Evolutionary conservation across 2,329 filamentous ascomycete genomes (phyloP), one percentile per base, ranked within the genome.

Genomic region (Xylaria digitata): DNA sequence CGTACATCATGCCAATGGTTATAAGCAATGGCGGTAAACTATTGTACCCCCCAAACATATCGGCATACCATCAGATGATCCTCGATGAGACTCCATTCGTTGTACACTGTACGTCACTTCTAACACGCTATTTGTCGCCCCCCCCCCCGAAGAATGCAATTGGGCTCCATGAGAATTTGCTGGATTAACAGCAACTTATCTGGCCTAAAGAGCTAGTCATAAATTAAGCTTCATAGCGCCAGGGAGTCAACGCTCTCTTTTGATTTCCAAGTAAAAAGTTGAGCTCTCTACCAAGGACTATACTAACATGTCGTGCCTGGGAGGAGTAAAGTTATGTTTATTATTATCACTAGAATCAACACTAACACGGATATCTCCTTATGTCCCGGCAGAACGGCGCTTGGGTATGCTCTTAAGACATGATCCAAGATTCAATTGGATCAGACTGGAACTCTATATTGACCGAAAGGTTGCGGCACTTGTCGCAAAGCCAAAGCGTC

Each of bases 21-120:
- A 9, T 2, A 19, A 11, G n/a, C 23, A 26, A 3, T 15, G 64
- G 65, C 61, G 61, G 62, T 62, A 57, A 62, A 65, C 7, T 58
- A 26, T 0, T 23, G 65, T 67, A 64, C 26, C 52, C 59, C 9
- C 54, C 8, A 45, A 68, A 65, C 58, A 42, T 1, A 15, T 21
- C 21, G 15, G 32, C 13, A 15, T 37, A 7, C 17, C 32, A 13
- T 60, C 15, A 4, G 30, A 30, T 42, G 54, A 63, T 66, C 37
- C 42, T 52, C 11, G 19, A 37, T 2, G 9, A 32, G 11, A 15
- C 9, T 37, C 21, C 8, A 37, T 34, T 21, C 7, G n/a, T 23
- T 19, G 21, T 19, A 40, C 59, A 66, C 64, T 58, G 59, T 66
- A 40, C 21, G 7, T 23, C 26, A 2, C 40, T 57, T 43, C 37